Conservation (phyloP, 2,329 filamentous ascomycete species). For the Clonostachys chloroleuca region DNA sequence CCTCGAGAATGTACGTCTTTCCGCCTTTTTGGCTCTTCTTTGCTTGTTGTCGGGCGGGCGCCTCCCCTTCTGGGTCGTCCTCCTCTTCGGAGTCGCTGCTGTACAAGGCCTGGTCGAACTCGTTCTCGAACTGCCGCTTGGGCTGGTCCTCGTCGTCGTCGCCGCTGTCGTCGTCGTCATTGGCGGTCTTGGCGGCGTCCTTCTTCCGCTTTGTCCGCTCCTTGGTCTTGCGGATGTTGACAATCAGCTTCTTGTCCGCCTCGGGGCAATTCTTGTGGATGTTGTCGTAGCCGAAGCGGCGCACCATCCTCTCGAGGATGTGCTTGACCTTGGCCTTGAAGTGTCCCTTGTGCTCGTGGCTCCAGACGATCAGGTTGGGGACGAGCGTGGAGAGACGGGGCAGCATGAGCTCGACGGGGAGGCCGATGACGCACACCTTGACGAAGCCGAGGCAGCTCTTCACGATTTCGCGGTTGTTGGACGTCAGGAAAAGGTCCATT, state of each 20-base stretch:
- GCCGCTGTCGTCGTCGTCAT: conserved; percentile 51
- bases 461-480: conserved; percentile 95
- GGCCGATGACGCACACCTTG: conserved; percentile 87
- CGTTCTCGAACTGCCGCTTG: conserved; percentile 74
- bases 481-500: conserved; percentile 93
- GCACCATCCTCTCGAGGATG: conserved; percentile 90
- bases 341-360: conserved; percentile 95
- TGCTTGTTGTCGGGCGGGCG: conserved; percentile 30
- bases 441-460: conserved; percentile 92
- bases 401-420: conserved; percentile 75
- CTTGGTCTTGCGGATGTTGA: conserved; percentile 92
- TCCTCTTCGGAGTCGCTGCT: conserved; percentile 61
- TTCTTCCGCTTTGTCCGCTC: conserved; percentile 90
- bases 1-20: conserved; percentile 85
- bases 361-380: conserved; percentile 91
- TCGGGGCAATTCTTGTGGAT: conserved; percentile 81
- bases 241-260: conserved; percentile 81
- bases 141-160: conserved; percentile 42
- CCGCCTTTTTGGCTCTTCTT: conserved; percentile 54
- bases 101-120: conserved; percentile 95
- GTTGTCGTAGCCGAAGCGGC: conserved; percentile 79
- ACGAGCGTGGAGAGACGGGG: conserved; percentile 74
- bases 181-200: conserved; percentile 57
- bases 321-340: conserved; percentile 98
- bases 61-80: conserved; percentile 51